A percentile compares a stretch with the other conserved stretches of the same genome.
Evolutionary conservation across 2,329 filamentous ascomycete species (phyloP).

Genomic region (Cladosporium sp.): DNA sequence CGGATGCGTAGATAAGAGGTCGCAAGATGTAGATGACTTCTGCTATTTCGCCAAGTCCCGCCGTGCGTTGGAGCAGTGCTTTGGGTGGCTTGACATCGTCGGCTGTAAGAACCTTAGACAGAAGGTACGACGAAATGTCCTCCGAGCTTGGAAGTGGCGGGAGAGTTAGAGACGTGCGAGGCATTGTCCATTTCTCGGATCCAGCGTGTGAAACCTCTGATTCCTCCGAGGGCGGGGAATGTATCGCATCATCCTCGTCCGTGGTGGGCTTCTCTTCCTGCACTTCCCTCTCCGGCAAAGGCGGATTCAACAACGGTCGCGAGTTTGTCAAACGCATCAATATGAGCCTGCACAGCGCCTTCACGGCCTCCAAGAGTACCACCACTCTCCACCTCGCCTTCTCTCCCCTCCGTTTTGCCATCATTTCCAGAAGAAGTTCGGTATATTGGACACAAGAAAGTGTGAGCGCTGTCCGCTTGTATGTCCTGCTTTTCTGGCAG

Average conservation of each 20-base stretch:
- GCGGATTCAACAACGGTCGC: conserved; percentile 73
- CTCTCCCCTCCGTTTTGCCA: conserved; percentile 78
- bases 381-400: conserved; percentile 79
- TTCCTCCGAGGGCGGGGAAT: conserved; percentile 36
- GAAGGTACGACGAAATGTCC: conserved; percentile 80
- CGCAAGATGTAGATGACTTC: conserved; percentile 89
- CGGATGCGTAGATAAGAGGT: conserved; percentile 78
- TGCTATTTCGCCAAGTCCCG: conserved; percentile 71
- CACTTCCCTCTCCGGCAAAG: conserved; percentile 77
- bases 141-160: conserved; percentile 73
- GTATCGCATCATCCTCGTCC: conserved; percentile 35
- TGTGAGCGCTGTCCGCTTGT: conserved; percentile 72
- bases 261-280: conserved; percentile 42
- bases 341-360: conserved; percentile 75
- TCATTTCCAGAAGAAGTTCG: conserved; percentile 96
- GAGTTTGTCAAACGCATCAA: conserved; percentile 77
- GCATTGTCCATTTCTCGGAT: conserved; percentile 70
- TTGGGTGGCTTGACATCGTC: conserved; percentile 94
- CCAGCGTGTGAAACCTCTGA: conserved; percentile 35
- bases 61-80: conserved; percentile 70
- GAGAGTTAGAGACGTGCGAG: conserved; percentile 80
- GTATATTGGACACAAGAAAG: conserved; percentile 92
- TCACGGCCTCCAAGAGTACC: conserved; percentile 75
- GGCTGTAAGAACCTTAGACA: conserved; percentile 83
- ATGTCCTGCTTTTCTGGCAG: conserved; percentile 58